Evolutionary conservation across 495 filamentous ascomycete genomes (phyloP), one percentile per base, ranked within the genome.

Genomic region (Neurospora sp.): DNA sequence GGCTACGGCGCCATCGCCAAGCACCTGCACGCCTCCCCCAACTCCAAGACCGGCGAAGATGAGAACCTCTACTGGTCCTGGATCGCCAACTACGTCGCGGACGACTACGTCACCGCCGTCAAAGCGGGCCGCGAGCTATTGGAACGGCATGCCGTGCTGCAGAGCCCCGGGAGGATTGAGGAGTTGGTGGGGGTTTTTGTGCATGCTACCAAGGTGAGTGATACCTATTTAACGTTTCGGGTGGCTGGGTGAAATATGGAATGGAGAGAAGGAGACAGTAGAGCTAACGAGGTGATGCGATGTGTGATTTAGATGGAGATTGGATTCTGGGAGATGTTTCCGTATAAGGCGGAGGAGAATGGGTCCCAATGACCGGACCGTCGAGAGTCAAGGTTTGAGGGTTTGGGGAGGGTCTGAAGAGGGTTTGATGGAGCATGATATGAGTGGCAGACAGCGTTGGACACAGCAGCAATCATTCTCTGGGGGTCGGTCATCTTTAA

Each of bases 51-150:
- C 69, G 85, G 91, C 66, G 88, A 86, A 41, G 85, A 91, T 60
- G 90, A 88, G 2, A 97, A 96, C 79, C 83, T 82, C n/a, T 98
- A 95, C 83, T 95, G 91, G 90, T 87, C 91, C 70, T 98, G 95
- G 95, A 92, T 98, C 69, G 82, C 93, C 79, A 95, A 92, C 74
- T 97, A 97, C 81, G 88, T 91, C 14, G 90, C 89, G 6, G 90
- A 92, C 18, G 92, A 96, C 79, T 97, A 95, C 76, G 80, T 83
- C 5, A 84, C 90, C 69, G 91, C 93, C 10, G 90, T 95, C 44
- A 84, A 82, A 73, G 83, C 88, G 3, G 92, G 92, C 60, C 89
- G 86, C 70, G 93, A 86, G 71, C 83, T 94, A 20, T 82, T 96
- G 18, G 93, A 95, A 78, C 85, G 86, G 76, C 88, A 94, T 77